These are phyloP conservation scores for Tulasnella sp. DNA, from an alignment of 768 basidiomycete species.

Conservation along the genomic window DNA sequence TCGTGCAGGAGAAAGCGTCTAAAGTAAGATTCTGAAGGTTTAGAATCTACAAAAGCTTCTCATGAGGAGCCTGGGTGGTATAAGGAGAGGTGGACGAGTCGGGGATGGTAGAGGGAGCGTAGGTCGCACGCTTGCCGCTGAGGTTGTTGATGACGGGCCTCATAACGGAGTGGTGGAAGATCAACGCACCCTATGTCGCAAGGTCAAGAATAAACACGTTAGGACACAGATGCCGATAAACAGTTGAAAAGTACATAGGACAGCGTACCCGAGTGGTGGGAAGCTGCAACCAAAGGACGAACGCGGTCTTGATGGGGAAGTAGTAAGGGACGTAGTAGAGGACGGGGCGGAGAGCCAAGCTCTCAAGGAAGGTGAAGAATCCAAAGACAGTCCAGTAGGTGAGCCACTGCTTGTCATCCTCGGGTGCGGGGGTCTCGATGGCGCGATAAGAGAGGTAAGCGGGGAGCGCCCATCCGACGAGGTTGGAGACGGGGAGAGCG, in stretches of 20 bases:
- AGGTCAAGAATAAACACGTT: slow-evolving; percentile 7
- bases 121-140: slow-evolving; percentile 19
- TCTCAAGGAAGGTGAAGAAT: slow-evolving; percentile 86
- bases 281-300: slow-evolving; percentile 88
- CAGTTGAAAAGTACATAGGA: neutral
- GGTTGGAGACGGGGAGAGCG: slow-evolving; percentile 84
- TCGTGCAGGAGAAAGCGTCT: too few species aligned
- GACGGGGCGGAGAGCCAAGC: slow-evolving; percentile 66
- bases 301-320: slow-evolving; percentile 81
- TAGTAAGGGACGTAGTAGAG: slow-evolving; percentile 95
- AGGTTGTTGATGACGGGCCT: slow-evolving; percentile 70
- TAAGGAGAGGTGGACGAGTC: slow-evolving; percentile 29
- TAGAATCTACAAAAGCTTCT: slow-evolving; percentile 14
- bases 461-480: slow-evolving; percentile 89
- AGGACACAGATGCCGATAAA: neutral
- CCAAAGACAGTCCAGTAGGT: slow-evolving; percentile 97
- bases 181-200: slow-evolving; percentile 64
- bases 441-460: slow-evolving; percentile 94
- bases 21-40: too few species aligned
- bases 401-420: slow-evolving; percentile 90
- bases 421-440: slow-evolving; percentile 69
- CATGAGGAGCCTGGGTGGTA: slow-evolving; percentile 31
- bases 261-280: slow-evolving; percentile 59
- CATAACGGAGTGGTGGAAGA: slow-evolving; percentile 60
- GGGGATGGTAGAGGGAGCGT: slow-evolving; percentile 23